These are phyloP conservation scores for Macrocystidia cucumis DNA, from an alignment of 1,284 basidiomycete species.

Conservation along the genomic window DNA sequence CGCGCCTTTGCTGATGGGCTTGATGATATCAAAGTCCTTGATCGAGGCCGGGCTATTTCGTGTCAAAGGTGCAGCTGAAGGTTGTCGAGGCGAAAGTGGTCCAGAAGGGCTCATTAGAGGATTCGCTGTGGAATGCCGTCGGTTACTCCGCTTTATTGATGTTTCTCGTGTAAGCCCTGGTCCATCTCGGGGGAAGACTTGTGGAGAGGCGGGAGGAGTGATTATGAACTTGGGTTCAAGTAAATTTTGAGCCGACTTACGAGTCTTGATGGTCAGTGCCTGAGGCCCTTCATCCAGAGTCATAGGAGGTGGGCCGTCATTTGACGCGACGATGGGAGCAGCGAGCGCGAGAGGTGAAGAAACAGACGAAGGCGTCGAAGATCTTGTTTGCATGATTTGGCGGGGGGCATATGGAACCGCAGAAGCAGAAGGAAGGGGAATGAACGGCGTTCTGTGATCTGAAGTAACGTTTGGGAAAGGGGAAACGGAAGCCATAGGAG, in stretches of 20 bases:
- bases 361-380: constrained; percentile 77
- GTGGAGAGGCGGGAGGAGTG: constrained; percentile 72
- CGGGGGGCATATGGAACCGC: constrained; percentile 31
- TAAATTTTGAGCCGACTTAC: constrained; percentile 57
- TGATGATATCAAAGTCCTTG: constrained; percentile 99
- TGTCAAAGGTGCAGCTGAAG: constrained; percentile 70
- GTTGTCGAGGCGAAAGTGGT: constrained; percentile 86
- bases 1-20: constrained; percentile 98
- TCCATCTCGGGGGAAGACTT: constrained; percentile 51
- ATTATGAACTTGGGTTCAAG: constrained; percentile 60
- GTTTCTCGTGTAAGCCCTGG: constrained; percentile 34
- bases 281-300: constrained; percentile 18
- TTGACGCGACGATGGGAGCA: constrained; percentile 72
- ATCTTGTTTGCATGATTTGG: constrained; percentile 60
- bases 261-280: constrained; percentile 38
- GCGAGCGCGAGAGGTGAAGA: constrained; percentile 78
- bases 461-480: constrained; percentile 36
- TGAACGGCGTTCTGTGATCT: constrained; percentile 16
- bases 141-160: constrained; percentile 45
- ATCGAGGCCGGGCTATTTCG: constrained; percentile 87
- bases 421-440: constrained; percentile 20
- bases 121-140: constrained; percentile 69
- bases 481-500: constrained; percentile 59
- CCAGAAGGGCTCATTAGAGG: constrained; percentile 54
- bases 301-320: constrained; percentile 32